Base-by-base conservation (phyloP, 192 early-diverging fungal genomes). In the Coemansia sp. region DNA sequence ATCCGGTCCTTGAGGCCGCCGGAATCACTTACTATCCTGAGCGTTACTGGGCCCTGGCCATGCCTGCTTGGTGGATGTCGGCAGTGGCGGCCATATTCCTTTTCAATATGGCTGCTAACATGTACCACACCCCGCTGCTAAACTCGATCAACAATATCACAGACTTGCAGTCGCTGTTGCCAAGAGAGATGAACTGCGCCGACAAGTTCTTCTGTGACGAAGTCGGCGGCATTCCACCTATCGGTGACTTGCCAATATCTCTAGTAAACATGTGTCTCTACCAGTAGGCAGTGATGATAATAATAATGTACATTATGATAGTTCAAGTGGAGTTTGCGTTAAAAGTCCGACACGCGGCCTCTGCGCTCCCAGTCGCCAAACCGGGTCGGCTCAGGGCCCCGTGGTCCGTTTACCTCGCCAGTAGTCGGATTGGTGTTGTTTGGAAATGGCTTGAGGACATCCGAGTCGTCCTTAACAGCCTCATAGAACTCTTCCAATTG, bases 21-120 rank as follows among this genome's bases (percentile, higher is more conserved):
- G 91, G 91, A 0, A 91, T 95, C 43, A 92, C 91, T 4, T 97
- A 95, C 72, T 95, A 93, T 67, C 95, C 95, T 0, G 88, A 88
- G 74, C 86, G 91, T 69, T 91, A 92, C 69, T 95, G 93, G 94
- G 91, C 92, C 9, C 74, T 94, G 40, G 90, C 88, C 2, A 69
- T 95, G 50, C 95, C 95, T 8, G 84, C 93, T 4, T 95, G 90
- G 88, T 71, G 91, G 38, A 78, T 92, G 67, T 88, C 89, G 1
- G 80, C 90, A 9, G 86, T 95, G 1, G 88, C 88, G 17, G 94
- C 93, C 63, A 89, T 90, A 19, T 87, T 88, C 50, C 62, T 91
- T 17, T 87, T 91, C 61, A 94, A 91, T 74, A 87, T 92, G 64
- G 89, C 89, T 19, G 85, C 88, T 35, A 95, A 92, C 73, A 77